These are phyloP conservation scores for Podaxis sp. DNA, from an alignment of 768 basidiomycete species.

Conservation along the genomic window DNA sequence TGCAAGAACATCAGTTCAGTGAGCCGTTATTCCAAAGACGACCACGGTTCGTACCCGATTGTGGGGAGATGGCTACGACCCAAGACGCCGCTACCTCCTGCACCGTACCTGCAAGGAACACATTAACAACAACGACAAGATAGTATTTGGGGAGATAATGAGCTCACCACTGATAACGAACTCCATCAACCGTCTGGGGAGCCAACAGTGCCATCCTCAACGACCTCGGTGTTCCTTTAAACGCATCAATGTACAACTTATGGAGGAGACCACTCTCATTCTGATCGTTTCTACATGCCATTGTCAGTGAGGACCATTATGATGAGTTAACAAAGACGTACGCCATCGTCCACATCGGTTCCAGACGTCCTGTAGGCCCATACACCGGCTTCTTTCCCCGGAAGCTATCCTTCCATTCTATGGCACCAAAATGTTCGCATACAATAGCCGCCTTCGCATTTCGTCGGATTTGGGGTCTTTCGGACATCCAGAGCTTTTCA, in stretches of 20 bases:
- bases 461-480: constrained; percentile 23
- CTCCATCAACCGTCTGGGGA: constrained; percentile 25
- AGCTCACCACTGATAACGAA: constrained; percentile 21
- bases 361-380: constrained; percentile 25
- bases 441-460: constrained; percentile 30
- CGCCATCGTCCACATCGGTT: constrained; percentile 36
- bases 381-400: constrained; percentile 22
- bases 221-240: constrained; percentile 24
- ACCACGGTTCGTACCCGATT: constrained; percentile 22
- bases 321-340: constrained; percentile 14
- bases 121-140: background rate
- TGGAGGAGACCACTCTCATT: constrained; percentile 24
- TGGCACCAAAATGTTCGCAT: constrained; percentile 31
- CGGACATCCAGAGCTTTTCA: constrained; percentile 29
- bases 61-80: constrained; percentile 28
- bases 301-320: background rate
- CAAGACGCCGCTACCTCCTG: constrained; percentile 29
- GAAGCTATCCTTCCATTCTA: constrained; percentile 30
- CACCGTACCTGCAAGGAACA: constrained; percentile 24
- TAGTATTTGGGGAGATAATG: background rate
- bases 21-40: no score
- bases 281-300: constrained; percentile 23
- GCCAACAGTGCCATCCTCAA: constrained; percentile 31
- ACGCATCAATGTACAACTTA: constrained; percentile 26
- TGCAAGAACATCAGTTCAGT: constrained; percentile 3